phyloP scores from a whole-genome alignment of 371 early-diverging fungal species.

The Circinella umbellata region DNA sequence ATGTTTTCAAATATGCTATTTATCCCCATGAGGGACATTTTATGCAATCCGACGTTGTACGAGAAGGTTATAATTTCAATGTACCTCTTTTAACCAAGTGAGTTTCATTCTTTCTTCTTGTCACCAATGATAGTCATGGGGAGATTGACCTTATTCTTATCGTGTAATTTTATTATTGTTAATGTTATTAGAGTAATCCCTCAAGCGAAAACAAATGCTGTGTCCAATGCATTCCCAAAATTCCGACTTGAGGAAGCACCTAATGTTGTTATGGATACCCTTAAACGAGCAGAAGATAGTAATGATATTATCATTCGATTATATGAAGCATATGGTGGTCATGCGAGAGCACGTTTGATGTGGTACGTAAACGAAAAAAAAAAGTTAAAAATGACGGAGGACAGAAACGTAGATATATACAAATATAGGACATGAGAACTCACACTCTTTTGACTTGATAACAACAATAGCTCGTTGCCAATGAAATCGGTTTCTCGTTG shows the following conservation, averaged over 20 bases:
- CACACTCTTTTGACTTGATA: neutral
- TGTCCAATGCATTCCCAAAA: constrained; percentile 33
- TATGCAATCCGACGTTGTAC: constrained; percentile 80
- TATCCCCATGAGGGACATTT: constrained; percentile 89
- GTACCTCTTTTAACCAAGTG: constrained; percentile 73
- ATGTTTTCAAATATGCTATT: constrained; percentile 88
- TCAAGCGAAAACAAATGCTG: constrained; percentile 7
- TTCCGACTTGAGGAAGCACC: constrained; percentile 63
- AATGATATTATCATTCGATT: constrained; percentile 76
- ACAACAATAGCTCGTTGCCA: constrained; percentile 49
- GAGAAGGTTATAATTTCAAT: constrained; percentile 89
- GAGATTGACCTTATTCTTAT: neutral
- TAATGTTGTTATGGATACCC: constrained; percentile 87
- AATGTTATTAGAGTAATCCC: constrained; percentile 10
- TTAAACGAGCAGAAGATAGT: constrained; percentile 87
- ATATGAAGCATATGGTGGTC: constrained; percentile 95
- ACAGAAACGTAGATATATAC: too few species aligned
- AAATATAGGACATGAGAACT: neutral
- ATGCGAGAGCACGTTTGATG: constrained; percentile 59
- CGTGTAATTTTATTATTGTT: neutral
- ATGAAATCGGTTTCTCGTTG: constrained; percentile 64
- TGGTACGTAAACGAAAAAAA: constrained; percentile 49
- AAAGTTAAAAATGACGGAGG: neutral
- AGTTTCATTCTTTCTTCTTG: constrained; percentile 1
- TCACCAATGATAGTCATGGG: neutral